Evolutionary conservation across 345 rosid genomes (phyloP), one percentile per base, ranked within the genome.

Genomic region (Gossypium sturtianum): DNA sequence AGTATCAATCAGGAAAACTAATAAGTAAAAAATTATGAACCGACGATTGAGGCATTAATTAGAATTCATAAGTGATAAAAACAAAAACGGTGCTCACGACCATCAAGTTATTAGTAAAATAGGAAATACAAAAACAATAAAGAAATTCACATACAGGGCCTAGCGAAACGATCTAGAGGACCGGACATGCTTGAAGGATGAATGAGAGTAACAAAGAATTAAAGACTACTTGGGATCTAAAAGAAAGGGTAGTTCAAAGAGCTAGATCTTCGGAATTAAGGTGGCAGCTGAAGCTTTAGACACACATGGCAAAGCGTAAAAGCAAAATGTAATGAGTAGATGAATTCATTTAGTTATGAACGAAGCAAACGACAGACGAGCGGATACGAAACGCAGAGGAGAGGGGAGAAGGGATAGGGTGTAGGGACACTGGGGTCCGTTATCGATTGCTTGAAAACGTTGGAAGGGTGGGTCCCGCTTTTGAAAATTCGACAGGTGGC

Each of bases 151-250:
- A 89, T 75, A 93, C 96, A 89, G 64, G 92, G 89, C 44, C 78
- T 83, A 0, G 90, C 87, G 64, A 88, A 76, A 22, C 82, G 86
- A 80, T 91, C 94, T 41, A 89, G 79, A 19, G 91, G 80, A 71
- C 86, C 82, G 2, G 96, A 87, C 96, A 90, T 91, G 74, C 19
- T 49, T 52, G 69, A n/a, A 52, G 47, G 43, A 75, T 60, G 10
- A 20, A 20, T 0, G 27, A 44, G 49, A 45, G 19, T 12, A 20
- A 45, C 0, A 7, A 47, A 66, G 38, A 47, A 22, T 22, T 12
- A 7, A 48, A 15, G 11, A n/a, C 2, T 9, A 17, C 59, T 52
- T 52, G 25, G 61, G 48, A 70, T 52, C 47, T 69, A 25, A 51
- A 51, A 69, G 41, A 15, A 69, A 69, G 0, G 60, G 25, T 16